Conservation (phyloP, 176 grass and related monocot genomes). For the Rhynchospora tenuis region DNA sequence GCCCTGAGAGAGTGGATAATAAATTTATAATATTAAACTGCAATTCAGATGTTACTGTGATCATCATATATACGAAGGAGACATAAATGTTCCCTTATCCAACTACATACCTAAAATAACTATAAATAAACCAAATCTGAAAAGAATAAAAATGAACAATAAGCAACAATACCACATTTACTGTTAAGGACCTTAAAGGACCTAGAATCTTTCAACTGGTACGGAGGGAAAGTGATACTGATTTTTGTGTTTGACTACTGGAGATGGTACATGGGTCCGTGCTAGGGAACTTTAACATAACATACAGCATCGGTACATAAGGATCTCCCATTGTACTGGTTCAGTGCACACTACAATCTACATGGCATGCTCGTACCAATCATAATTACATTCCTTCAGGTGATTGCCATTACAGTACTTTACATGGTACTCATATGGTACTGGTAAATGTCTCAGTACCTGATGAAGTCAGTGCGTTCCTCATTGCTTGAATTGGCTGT, state of each 20-base stretch:
- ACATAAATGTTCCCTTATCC: not conserved
- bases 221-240: not conserved
- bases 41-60: not conserved
- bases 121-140: not conserved
- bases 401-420: not conserved
- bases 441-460: constrained; percentile 20
- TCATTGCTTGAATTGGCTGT: constrained; percentile 44
- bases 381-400: not conserved
- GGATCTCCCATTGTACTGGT: not conserved
- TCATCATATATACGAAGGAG: not conserved
- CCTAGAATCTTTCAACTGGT: not conserved
- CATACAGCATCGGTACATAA: not conserved
- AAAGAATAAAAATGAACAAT: not conserved
- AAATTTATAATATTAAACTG: not conserved
- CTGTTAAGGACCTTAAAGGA: not conserved
- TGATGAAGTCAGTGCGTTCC: constrained; percentile 63
- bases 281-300: not conserved
- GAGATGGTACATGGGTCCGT: not conserved
- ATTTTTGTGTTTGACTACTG: not conserved
- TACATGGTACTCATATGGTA: not conserved
- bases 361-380: not conserved
- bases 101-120: not conserved
- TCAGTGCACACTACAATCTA: not conserved
- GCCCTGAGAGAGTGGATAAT: constrained; percentile 42
- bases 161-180: not conserved